Evolutionary conservation across 331 rosid species (phyloP), one percentile per base, ranked within the genome.

Genomic region (Quercus tomentella): DNA sequence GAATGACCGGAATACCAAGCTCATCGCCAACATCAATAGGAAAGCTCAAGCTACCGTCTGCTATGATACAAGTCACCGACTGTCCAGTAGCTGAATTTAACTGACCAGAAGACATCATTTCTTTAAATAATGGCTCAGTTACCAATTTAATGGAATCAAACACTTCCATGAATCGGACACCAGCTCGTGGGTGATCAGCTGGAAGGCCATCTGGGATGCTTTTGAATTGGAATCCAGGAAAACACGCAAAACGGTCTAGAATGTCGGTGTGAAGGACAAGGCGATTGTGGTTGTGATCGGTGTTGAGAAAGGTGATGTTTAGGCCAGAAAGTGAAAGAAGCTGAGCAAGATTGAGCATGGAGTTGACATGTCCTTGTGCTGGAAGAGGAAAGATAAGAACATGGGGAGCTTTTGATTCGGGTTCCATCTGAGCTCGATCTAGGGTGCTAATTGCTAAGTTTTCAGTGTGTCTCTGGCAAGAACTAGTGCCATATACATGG

Each of bases 341-440:
- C 70, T 86, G 76, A n/a, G 84, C 66, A 1, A 88, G 56, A 17
- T 62, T 77, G 25, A 88, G 76, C 89, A 86, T 73, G 55, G 88
- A 74, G 28, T 77, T 86, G 54, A 86, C 45, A 57, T 86, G 89
- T 66, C 92, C 88, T 37, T 30, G 68, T 49, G 11, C 5, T 62
- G 33, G 33, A 30, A 30, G 33, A 4, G 33, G 33, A 30, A 30
- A 30, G 33, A 30, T 30, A 4, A 30, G 33, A 30, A 30, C 33
- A 30, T 30, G 33, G 4, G 33, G 33, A 30, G 33, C 33, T 30
- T 30, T 30, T 25, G 68, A 2, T 30, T 30, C 33, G 1, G 35
- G 35, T 31, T 31, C 35, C 35, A 31, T 31, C 35, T 31, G 35
- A 31, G 35, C 35, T 31, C 35, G 35, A 31, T 31, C 35, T 30